A percentile compares a stretch with the other conserved stretches of the same genome.
Evolutionary conservation across 768 basidiomycete genomes (phyloP).

Genomic region (Lentinula edodes): DNA sequence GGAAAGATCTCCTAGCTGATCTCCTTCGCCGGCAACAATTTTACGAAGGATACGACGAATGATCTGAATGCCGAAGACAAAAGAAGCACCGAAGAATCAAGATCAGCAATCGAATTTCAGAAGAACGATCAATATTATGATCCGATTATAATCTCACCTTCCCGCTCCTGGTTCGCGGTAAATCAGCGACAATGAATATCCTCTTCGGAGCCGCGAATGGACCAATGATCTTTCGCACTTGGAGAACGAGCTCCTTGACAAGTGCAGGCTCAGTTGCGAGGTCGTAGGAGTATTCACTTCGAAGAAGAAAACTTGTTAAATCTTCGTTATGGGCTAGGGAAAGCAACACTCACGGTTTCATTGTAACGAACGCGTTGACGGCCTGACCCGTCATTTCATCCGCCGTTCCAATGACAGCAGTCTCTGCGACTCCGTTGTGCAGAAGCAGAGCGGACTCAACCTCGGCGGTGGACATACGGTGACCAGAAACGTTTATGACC

Average conservation of each 20-base stretch:
- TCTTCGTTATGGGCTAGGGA: no score
- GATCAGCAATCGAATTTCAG: neutral
- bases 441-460: slow-evolving; percentile 95
- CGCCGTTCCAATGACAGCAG: slow-evolving; percentile 83
- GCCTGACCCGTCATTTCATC: slow-evolving; percentile 92
- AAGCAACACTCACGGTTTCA: slow-evolving; percentile 76
- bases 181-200: slow-evolving; percentile 73
- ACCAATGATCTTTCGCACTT: slow-evolving; percentile 96
- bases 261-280: slow-evolving; percentile 62
- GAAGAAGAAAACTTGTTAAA: neutral
- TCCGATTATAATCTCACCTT: slow-evolving; percentile 50
- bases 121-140: neutral
- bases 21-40: slow-evolving; percentile 90
- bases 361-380: slow-evolving; percentile 89
- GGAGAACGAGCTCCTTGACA: slow-evolving; percentile 83
- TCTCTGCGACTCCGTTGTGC: slow-evolving; percentile 94
- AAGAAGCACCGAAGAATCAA: neutral
- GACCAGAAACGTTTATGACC: slow-evolving; percentile 97
- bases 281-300: slow-evolving; percentile 77
- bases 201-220: slow-evolving; percentile 98
- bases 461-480: slow-evolving; percentile 94
- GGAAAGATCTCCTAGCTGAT: slow-evolving; percentile 92
- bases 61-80: slow-evolving; percentile 44
- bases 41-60: slow-evolving; percentile 97
- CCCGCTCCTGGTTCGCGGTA: slow-evolving; percentile 93